Evolutionary conservation across 257 asterid genomes (phyloP).

Genomic region (Nicotiana tomentosiformis): DNA sequence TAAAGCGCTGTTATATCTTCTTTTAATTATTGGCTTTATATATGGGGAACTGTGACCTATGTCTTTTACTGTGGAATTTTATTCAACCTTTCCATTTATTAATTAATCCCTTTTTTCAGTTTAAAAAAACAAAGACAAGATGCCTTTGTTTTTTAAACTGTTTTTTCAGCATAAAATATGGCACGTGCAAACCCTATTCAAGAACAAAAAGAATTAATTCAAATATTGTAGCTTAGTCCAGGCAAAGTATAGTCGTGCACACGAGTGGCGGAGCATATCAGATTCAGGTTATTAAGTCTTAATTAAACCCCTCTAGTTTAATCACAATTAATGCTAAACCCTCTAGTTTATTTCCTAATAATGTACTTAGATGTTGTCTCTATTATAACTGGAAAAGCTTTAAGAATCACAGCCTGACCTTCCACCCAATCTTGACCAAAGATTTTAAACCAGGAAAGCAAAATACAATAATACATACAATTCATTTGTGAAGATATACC

Average conservation of each 20-base stretch:
- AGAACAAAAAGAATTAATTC: neutral
- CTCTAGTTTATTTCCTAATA: neutral
- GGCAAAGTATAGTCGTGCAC: constrained; percentile 39
- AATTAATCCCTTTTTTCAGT: neutral
- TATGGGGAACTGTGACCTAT: constrained; percentile 46
- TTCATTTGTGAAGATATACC: neutral
- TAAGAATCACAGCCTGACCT: neutral
- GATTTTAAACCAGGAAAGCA: neutral
- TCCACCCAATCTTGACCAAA: constrained; percentile 1
- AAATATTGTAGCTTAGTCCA: constrained; percentile 11
- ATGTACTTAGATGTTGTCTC: constrained; percentile 6
- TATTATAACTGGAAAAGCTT: neutral
- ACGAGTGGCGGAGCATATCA: constrained; percentile 30
- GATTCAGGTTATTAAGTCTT: neutral
- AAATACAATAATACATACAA: neutral
- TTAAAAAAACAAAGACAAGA: neutral
- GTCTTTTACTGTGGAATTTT: constrained; percentile 40
- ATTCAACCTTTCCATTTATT: constrained; percentile 24
- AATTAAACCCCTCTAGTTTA: neutral
- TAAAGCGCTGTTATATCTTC: constrained; percentile 16
- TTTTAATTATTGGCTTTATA: constrained; percentile 20
- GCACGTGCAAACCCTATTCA: constrained; percentile 29
- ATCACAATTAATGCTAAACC: neutral
- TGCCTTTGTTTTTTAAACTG: constrained; percentile 10
- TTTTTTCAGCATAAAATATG: constrained; percentile 8